Conservation (phyloP, 495 filamentous ascomycete genomes). For the Penicillium cataractarum region DNA sequence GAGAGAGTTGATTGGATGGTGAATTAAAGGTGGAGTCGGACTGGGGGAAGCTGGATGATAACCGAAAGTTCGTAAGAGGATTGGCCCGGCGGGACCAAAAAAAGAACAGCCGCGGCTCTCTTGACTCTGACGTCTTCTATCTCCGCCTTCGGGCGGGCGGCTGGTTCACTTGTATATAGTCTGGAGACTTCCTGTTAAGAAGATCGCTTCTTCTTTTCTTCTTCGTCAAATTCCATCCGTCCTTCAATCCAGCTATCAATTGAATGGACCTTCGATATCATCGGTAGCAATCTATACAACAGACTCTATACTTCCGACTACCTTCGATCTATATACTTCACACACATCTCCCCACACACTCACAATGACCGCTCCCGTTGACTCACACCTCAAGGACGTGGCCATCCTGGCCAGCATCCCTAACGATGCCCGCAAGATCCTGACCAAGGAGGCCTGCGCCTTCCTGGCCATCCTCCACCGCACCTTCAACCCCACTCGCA, state of each 20-base stretch:
- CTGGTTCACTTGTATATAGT: constrained; percentile 29
- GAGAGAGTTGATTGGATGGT: not conserved
- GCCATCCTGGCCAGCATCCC: constrained; percentile 77
- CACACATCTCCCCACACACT: constrained; percentile 2
- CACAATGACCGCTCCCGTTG: constrained; percentile 70
- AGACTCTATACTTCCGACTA: not conserved
- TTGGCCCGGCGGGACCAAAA: constrained; percentile 18
- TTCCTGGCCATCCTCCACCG: constrained; percentile 95
- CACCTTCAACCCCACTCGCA: constrained; percentile 89
- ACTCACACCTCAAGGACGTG: constrained; percentile 84
- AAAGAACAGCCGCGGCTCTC: constrained; percentile 40
- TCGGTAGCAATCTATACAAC: not conserved
- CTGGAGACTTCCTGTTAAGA: not conserved
- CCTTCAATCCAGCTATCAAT: not conserved
- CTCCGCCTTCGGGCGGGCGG: constrained; percentile 31
- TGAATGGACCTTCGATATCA: constrained; percentile 8
- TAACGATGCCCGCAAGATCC: constrained; percentile 83
- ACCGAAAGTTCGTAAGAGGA: constrained; percentile 1
- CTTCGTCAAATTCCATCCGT: not conserved
- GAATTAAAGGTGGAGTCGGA: not conserved
- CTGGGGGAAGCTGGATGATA: not conserved
- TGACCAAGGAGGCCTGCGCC: constrained; percentile 86
- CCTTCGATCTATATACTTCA: constrained; percentile 7
- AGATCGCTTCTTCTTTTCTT: constrained; percentile 16
- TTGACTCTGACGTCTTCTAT: constrained; percentile 41